Percentiles rank a stretch among this genome's conserved stretches.
Conservation (phyloP, 2,329 filamentous ascomycete genomes). For the Ophiostoma novo-ulmi region DNA sequence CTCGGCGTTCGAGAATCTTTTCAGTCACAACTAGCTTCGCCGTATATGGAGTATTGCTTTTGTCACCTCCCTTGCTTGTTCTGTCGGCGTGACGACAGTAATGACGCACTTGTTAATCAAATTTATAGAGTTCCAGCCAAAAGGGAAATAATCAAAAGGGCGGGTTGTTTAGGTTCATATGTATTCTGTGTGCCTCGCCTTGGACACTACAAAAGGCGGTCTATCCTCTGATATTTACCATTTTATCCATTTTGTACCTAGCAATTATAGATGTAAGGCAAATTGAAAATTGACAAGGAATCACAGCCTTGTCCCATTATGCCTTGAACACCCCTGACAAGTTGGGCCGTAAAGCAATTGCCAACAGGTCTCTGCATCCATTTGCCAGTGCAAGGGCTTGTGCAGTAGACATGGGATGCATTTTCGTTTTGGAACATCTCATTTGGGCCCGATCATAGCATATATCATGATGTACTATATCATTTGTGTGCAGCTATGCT, state of each 20-base stretch:
- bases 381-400: not conserved
- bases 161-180: not conserved
- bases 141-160: too few relatives aligned
- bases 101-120: not conserved
- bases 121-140: too few relatives aligned
- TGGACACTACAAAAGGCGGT: not conserved
- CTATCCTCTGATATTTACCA: not conserved
- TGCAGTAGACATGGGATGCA: not conserved
- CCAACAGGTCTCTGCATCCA: not conserved
- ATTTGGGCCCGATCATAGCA: not conserved
- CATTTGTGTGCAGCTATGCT: not conserved
- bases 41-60: not conserved
- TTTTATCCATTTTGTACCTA: not conserved
- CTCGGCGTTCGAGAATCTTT: slow-evolving; percentile 6
- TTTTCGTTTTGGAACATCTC: not conserved
- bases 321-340: not conserved
- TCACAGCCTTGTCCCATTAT: slow-evolving; percentile 2
- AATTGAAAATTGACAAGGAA: not conserved
- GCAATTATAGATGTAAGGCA: not conserved
- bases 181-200: not conserved
- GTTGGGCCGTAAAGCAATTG: not conserved
- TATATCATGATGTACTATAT: not conserved
- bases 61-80: not conserved
- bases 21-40: not conserved
- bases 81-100: not conserved